Evolutionary conservation across 208 protist genomes (phyloP), one percentile per base, ranked within the genome.

Genomic region (Acanthamoeba divionensis): DNA sequence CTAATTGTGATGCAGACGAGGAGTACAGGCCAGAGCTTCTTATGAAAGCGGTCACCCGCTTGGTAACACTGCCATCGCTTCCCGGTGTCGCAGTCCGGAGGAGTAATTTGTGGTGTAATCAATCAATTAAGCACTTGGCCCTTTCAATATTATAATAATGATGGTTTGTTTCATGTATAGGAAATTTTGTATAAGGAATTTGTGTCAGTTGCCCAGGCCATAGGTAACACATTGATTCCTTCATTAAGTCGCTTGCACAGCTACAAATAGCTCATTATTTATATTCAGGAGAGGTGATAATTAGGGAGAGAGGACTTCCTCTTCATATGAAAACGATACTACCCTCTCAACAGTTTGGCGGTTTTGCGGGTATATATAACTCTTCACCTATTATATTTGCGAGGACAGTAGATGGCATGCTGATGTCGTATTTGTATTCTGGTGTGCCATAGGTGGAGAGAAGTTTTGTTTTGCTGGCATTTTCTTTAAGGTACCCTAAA

Each of bases 381-480:
- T n/a, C n/a, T 26, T 13, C 62, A 13, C 62, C 13, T 33, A 13
- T 1, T 1, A 67, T 21, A 67, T 18, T 21, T 31, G 29, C n/a
- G 13, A 24, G 29, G 29, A 24, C 38, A 0, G 2, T 33, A 5
- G 10, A 41, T 0, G 21, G 21, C 0, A n/a, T n/a, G 52, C 52
- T 1, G 52, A 26, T 60, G 52, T 60, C 21, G 52, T 18, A 7
- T 60, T 18, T 60, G 21, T 1, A 60, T 1, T 18, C 52, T 60
- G 21, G 52, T 60, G 52, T n/a, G 52, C 1, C 21, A 1, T 44
- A 77, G 73, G 77, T 26, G 77, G 77, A 29, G 54, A 67, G 77
- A 87, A 87, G 55, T 87, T 67, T 57, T 67, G 48, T 47, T 33
- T 67, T n/a, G 77, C 77, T 38, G 55, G 55, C 77, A 87, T 87